phyloP scores from a whole-genome alignment of 305 asterid genomes.

The Fraxinus sp. region DNA sequence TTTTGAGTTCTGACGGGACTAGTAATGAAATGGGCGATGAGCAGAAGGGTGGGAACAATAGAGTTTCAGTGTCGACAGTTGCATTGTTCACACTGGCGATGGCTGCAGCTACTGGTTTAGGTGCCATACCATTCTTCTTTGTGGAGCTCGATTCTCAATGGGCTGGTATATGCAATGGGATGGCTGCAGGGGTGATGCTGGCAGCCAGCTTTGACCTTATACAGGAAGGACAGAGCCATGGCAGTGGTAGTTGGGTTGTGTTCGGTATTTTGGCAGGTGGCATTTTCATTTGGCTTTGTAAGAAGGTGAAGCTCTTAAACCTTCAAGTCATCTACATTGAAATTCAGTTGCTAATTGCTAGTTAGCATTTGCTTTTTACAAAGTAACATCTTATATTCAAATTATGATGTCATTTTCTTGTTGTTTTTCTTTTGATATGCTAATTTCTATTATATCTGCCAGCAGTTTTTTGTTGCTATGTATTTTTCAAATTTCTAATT shows the following conservation, averaged over 20 bases:
- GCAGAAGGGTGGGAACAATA: slow-evolving; percentile 43
- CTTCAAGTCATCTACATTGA: neutral
- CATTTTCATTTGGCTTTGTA: slow-evolving; percentile 84
- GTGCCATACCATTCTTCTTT: slow-evolving; percentile 91
- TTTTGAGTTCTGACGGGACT: slow-evolving; percentile 35
- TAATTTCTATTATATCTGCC: neutral
- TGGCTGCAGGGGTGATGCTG: slow-evolving; percentile 97
- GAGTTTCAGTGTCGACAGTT: slow-evolving; percentile 83
- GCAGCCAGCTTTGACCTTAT: slow-evolving; percentile 99
- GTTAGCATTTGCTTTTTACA: neutral
- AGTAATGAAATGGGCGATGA: slow-evolving; percentile 37
- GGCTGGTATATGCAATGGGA: slow-evolving; percentile 98
- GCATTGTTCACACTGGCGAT: slow-evolving; percentile 81
- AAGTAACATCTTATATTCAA: neutral
- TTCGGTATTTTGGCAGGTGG: slow-evolving; percentile 87
- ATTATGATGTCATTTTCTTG: slow-evolving; percentile 3
- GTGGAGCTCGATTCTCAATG: slow-evolving; percentile 94
- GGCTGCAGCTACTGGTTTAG: slow-evolving; percentile 99
- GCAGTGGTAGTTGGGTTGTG: slow-evolving; percentile 96
- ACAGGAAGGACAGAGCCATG: slow-evolving; percentile 94
- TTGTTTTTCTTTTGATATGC: neutral
- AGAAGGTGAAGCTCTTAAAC: slow-evolving; percentile 54
- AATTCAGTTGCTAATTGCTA: neutral
- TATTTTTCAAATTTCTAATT: neutral
- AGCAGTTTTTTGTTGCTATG: neutral